These are phyloP conservation scores for Ceratobasidium sp. DNA, from an alignment of 1,284 basidiomycete species.

Conservation along the genomic window DNA sequence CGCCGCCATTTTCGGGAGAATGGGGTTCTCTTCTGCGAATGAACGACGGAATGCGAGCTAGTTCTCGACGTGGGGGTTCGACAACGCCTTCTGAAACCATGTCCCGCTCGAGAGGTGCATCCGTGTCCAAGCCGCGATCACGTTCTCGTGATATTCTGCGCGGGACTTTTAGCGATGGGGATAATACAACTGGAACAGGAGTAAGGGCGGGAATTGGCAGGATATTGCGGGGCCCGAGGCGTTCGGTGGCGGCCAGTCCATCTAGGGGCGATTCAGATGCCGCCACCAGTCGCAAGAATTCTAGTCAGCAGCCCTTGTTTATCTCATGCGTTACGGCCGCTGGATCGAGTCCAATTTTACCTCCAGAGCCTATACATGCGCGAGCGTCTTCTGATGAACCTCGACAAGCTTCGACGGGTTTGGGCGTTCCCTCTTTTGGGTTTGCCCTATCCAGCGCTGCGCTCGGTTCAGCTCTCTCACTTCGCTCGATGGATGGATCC, in stretches of 20 bases:
- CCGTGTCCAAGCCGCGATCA: conserved; percentile 20
- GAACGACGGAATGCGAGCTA: conserved; percentile 5
- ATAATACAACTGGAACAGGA: conserved; percentile 2
- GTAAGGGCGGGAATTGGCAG: conserved; percentile 21
- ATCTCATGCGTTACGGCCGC: conserved; percentile 12
- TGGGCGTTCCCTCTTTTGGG: conserved; percentile 35
- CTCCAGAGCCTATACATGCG: not conserved
- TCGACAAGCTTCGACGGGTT: not conserved
- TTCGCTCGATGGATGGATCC: conserved; percentile 19
- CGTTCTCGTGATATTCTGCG: conserved; percentile 26
- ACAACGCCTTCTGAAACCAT: conserved; percentile 27
- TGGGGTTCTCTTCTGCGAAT: not conserved
- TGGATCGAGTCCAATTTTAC: conserved; percentile 10
- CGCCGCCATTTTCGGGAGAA: not conserved
- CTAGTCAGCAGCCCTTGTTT: conserved; percentile 19
- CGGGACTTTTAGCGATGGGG: conserved; percentile 26
- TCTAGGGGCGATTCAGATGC: not conserved
- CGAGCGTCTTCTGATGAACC: conserved; percentile 16
- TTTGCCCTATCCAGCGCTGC: conserved; percentile 28
- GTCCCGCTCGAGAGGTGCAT: not conserved
- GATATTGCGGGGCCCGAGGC: conserved; percentile 22
- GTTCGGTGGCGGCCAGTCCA: conserved; percentile 3
- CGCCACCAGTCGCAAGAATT: not conserved
- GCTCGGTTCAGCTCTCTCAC: conserved; percentile 23
- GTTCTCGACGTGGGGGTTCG: conserved; percentile 1